Evolutionary conservation across 2,329 filamentous ascomycete genomes (phyloP), one percentile per base, ranked within the genome.

Genomic region (Blumeriella jaapii): DNA sequence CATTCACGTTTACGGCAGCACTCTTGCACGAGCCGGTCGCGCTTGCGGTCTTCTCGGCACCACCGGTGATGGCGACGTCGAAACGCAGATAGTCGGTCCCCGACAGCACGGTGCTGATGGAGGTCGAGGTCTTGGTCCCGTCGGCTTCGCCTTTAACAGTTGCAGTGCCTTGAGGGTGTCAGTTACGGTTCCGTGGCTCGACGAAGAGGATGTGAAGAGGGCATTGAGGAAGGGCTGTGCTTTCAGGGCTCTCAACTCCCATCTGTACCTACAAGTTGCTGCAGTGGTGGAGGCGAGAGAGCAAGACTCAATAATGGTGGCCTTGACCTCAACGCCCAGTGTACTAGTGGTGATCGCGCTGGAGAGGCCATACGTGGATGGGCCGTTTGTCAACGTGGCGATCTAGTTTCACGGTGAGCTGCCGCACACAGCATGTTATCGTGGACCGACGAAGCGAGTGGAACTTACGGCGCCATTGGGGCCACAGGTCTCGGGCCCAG

Each of bases 11-110:
- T n/a, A n/a, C n/a, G n/a, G n/a, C n/a, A n/a, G n/a, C 13, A 24
- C 17, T 6, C n/a, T 11, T 28, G 24, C 35, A 37, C 14, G 35
- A 28, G 6, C n/a, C 35, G 3, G 36, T 29, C 6, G 30, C 36
- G 17, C n/a, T 15, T 9, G 36, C 36, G 9, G 30, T 38, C 36
- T 38, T 38, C 15, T 38, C 36, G 10, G 36, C 36, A 6, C 30
- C 36, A 3, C 25, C 36, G 5, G 36, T 38, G 18, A 38, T 38
- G 5, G 30, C 25, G 17, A 38, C 36, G 18, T 38, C 36, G 25
- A 15, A 30, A n/a, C 36, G 30, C 26, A 33, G 26, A 26, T 38
- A 38, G n/a, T 8, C 16, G 1, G 30, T 5, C 4, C 30, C 26
- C 11, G 30, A n/a, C 6, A 25, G 19, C 11, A 20, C 30, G 6